Base-by-base conservation (phyloP, 2,329 filamentous ascomycete genomes). In the Xylariaceae sp. region DNA sequence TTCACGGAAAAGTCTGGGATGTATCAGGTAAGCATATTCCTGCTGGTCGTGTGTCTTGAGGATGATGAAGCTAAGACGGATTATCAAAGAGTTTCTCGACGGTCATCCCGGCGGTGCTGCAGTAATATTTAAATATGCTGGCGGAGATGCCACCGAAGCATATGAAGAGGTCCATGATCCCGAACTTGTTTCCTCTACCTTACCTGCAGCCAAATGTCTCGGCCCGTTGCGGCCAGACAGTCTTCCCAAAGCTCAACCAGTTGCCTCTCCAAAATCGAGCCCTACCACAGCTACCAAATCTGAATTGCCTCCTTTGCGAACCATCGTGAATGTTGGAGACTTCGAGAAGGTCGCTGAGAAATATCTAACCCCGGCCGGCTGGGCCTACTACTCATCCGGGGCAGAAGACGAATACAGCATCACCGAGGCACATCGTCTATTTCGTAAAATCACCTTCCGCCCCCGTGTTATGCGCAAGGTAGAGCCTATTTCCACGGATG, bases 1-100 rank as follows among this genome's bases (percentile, higher is more conserved):
- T 88, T 19, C 77, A 86, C 61, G 76, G 76, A 37, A 75, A 77
- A 55, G 81, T 87, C 22, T 88, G 83, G 73, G 82, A 88, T 60
- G 67, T 88, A 38, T 84, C 82, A 3, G 41, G 48, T 48, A 44
- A 20, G 22, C 32, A 5, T 8, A 4, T 3, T 14, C 11, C 17
- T 22, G 17, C 23, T 20, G 19, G 17, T 21, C n/a, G 27, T 37
- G 11, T 34, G 6, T 33, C n/a, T n/a, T n/a, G n/a, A n/a, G n/a
- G n/a, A n/a, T n/a, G n/a, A n/a, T n/a, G n/a, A n/a, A n/a, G n/a
- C n/a, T n/a, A 29, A 17, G 19, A 21, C 34, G 38, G 14, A 48
- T 22, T n/a, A 27, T 17, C 12, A 4, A 21, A 47, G 74, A 80
- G 2, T 88, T 88, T 55, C 70, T 83, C 14, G 54, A 61, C 21